Base-by-base conservation (phyloP, 768 basidiomycete species). In the Pleurotus pulmonarius region DNA sequence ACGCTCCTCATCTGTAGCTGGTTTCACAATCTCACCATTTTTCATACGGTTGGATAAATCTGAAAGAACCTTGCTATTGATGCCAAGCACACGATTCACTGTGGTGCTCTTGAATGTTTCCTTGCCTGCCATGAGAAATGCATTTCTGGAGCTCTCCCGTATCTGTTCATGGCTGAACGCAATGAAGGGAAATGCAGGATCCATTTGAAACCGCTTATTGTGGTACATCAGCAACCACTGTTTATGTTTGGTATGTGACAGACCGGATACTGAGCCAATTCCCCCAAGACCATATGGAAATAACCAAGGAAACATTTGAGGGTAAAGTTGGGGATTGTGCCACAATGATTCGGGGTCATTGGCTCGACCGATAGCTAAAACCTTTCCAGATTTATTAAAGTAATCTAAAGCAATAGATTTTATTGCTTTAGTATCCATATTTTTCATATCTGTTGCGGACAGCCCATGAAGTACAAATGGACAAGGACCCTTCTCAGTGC, bases 201-300 rank as follows among this genome's bases (percentile, higher is more conserved):
- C 74, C 0, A 34, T 53, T 51, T 78, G 75, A 64, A 72, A 76
- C 0, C 66, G 51, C 16, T 73, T 72, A 41, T 77, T 74, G 55
- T 71, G 66, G 56, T 75, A 78, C 65, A 71, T 61, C 0, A 77
- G 55, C 1, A 70, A 52, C 9, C 62, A 54, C 38, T 57, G 39
- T 22, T 68, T 69, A 29, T 70, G 68, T 5, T 24, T 29, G 3
- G 43, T 22, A 13, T 63, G 62, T 3, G 59, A 57, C 11, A 71
- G 34, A 16, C 12, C 38, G 11, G 49, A 34, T 13, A 59, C 49
- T 4, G 55, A 53, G n/a, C 67, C 68, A n/a, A 72, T 61, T 3
- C 67, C 70, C 16, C 72, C 73, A 5, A 62, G 25, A 0, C 74
- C 73, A 59, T 74, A 74, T 0, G 72, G 73, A 60, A 69, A 75